Evolutionary conservation across 2,329 filamentous ascomycete species (phyloP), one percentile per base, ranked within the genome.

Genomic region (Clarireedia hainanense): DNA sequence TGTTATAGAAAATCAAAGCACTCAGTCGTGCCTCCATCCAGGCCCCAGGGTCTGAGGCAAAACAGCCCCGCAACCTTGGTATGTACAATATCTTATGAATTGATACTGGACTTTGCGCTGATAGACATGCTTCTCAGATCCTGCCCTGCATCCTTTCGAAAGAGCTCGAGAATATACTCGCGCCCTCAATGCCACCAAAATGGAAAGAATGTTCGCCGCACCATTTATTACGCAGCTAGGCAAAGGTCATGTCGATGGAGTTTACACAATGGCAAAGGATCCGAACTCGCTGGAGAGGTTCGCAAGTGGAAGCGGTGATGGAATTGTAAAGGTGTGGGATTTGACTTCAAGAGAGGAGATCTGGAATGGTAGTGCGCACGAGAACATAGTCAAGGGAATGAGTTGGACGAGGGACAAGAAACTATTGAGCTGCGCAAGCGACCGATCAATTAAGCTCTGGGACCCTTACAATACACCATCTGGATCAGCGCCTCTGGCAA

Each of bases 301-400:
- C 64, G 89, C 91, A 6, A 92, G 88, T 67, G 91, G 89, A 45
- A 90, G 86, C 63, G 91, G 91, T 61, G 94, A 99, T 71, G 92
- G 94, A 61, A 84, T 96, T 9, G 82, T 99, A 57, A 99, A 99
- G 73, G 87, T 94, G 36, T 95, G 91, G 91, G 86, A 95, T 71
- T 74, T 94, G 63, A 81, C 84, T 7, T 85, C 78, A 59, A 76
- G 82, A 56, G 83, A 87, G 27, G 86, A 94, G 68, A 78, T 86
- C 48, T 92, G 88, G 85, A 80, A 88, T 65, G 80, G 81, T 3
- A 83, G 87, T 60, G 92, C 91, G 24, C 95, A 99, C 70, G 89
- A 96, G 65, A 95, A 95, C 64, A 86, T 96, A 46, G 89, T 97
- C 64, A 96, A 95, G 76, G 88, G 88, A 14, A 78, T 96, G 69